A percentile compares a stretch with the other conserved stretches of the same genome.
Conservation (phyloP, 805 yeast species). For the Starmerella apis region DNA sequence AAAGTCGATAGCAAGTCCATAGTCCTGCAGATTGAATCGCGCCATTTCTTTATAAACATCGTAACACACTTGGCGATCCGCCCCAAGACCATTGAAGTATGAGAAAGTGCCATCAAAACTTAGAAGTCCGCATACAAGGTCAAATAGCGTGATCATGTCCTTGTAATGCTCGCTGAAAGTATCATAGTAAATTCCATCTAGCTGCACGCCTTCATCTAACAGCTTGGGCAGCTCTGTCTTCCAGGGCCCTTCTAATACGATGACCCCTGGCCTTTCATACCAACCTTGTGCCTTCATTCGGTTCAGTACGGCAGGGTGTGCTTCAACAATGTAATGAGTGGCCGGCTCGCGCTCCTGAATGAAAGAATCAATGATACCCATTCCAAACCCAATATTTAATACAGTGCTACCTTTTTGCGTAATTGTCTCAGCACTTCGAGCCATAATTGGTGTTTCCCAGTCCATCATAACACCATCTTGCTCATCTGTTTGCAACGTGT, state of each 20-base stretch:
- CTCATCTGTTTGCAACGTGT: constrained; percentile 58
- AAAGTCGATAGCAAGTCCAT: constrained; percentile 62
- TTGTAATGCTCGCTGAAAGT: constrained; percentile 86
- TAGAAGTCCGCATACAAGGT: constrained; percentile 66
- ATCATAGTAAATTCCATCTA: constrained; percentile 88
- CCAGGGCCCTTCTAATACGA: constrained; percentile 82
- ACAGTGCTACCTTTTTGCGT: constrained; percentile 43
- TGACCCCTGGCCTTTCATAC: constrained; percentile 64
- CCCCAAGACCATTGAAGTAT: constrained; percentile 85
- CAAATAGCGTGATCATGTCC: constrained; percentile 80
- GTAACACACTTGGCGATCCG: constrained; percentile 61
- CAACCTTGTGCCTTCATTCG: constrained; percentile 69
- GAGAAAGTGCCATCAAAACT: constrained; percentile 78
- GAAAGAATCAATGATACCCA: constrained; percentile 87
- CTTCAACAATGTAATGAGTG: constrained; percentile 81
- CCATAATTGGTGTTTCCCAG: constrained; percentile 84
- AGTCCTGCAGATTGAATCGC: constrained; percentile 64
- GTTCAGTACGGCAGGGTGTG: constrained; percentile 79
- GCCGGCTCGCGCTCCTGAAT: constrained; percentile 51
- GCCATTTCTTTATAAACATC: constrained; percentile 81
- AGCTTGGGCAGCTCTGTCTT: constrained; percentile 66
- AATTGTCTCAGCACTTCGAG: constrained; percentile 65
- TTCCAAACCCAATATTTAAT: constrained; percentile 86
- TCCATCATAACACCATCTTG: constrained; percentile 96
- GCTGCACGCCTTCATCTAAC: constrained; percentile 54